phyloP scores from a whole-genome alignment of 208 protist genomes.

The Leishmania arabica region DNA sequence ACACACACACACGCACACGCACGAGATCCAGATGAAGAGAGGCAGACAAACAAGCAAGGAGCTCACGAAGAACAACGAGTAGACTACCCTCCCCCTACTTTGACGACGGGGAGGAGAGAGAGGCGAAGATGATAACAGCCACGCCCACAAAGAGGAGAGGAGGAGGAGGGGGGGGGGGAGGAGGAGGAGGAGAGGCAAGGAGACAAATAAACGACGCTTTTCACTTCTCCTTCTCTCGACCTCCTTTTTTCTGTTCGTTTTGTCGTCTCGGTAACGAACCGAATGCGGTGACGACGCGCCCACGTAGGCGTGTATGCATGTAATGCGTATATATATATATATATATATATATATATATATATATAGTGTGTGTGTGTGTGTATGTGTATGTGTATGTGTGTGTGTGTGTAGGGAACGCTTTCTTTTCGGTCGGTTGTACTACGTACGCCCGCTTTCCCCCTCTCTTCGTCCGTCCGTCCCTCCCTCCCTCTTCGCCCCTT shows the following conservation, averaged over 20 bases:
- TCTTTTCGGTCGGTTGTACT: not conserved
- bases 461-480: not conserved
- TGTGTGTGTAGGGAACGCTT: not conserved
- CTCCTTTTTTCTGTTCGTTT: not conserved
- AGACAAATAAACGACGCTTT: not conserved
- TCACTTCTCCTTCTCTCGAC: not conserved
- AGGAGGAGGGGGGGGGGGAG: slow-evolving; percentile 11
- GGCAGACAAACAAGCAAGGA: not conserved
- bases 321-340: too few species aligned
- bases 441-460: not conserved
- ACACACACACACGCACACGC: not conserved
- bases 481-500: not conserved
- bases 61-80: not conserved
- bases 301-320: not conserved
- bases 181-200: slow-evolving; percentile 1
- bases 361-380: not conserved
- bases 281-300: not conserved
- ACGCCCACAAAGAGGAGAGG: slow-evolving; percentile 14
- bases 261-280: not conserved
- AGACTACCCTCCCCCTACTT: not conserved
- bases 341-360: too few species aligned
- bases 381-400: not conserved
- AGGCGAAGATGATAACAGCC: slow-evolving; percentile 7
- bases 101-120: not conserved
- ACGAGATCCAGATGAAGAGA: not conserved